A percentile compares a stretch with the other conserved stretches of the same genome.
Evolutionary conservation across 805 yeast species (phyloP).

Genomic region (Kluyveromyces dobzhanskii): DNA sequence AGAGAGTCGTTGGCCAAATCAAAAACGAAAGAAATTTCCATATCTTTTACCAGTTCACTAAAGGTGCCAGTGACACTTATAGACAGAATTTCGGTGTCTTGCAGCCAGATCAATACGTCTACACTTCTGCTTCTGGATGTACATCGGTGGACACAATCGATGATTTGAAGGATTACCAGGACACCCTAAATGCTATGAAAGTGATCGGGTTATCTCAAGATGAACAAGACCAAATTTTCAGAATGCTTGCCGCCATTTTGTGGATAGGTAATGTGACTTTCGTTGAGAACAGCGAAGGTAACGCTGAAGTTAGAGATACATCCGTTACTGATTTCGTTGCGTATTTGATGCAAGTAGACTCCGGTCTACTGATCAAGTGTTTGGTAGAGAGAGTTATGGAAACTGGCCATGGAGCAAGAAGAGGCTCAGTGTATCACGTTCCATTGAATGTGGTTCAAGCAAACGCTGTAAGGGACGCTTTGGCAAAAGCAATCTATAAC

Average conservation of each 20-base stretch:
- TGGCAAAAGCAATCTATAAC: slow-evolving; percentile 89
- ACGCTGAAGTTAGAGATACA: slow-evolving; percentile 71
- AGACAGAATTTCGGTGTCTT: slow-evolving; percentile 85
- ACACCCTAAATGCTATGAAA: slow-evolving; percentile 78
- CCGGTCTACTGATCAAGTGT: slow-evolving; percentile 55
- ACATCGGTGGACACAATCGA: slow-evolving; percentile 80
- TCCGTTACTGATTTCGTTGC: slow-evolving; percentile 95
- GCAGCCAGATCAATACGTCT: slow-evolving; percentile 84
- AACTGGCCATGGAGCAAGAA: slow-evolving; percentile 78
- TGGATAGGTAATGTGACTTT: slow-evolving; percentile 95
- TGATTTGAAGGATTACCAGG: slow-evolving; percentile 70
- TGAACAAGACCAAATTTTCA: slow-evolving; percentile 88
- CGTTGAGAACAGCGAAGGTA: slow-evolving; percentile 78
- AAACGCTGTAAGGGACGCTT: slow-evolving; percentile 86
- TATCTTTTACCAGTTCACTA: slow-evolving; percentile 91
- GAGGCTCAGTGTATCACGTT: slow-evolving; percentile 91
- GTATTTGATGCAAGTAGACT: slow-evolving; percentile 74
- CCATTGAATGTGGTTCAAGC: slow-evolving; percentile 92
- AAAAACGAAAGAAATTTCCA: slow-evolving; percentile 92
- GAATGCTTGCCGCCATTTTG: slow-evolving; percentile 72
- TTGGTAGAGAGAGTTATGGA: slow-evolving; percentile 78
- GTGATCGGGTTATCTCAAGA: slow-evolving; percentile 72
- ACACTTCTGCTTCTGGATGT: slow-evolving; percentile 82
- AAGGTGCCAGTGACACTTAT: slow-evolving; percentile 78
- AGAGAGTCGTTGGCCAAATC: slow-evolving; percentile 94